phyloP scores from a whole-genome alignment of 441 rosid species.

The Metrosideros polymorpha region DNA sequence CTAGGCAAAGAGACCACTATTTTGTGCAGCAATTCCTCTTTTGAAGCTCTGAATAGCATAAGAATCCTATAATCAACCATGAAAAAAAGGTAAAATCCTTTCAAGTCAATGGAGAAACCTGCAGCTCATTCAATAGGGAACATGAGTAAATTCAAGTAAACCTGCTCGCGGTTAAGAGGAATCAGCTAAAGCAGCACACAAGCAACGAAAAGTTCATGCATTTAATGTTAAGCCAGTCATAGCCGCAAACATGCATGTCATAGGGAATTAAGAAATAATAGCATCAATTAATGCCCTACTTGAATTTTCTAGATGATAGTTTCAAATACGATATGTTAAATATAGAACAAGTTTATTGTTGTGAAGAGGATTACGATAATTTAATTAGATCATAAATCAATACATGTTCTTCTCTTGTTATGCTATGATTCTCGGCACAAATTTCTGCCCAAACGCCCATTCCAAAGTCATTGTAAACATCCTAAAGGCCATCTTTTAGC shows the following conservation, averaged over 20 bases:
- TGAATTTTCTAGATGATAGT: background rate
- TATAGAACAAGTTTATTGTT: background rate
- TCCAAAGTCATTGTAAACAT: constrained; percentile 82
- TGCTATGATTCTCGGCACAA: constrained; percentile 61
- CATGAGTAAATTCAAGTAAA: background rate
- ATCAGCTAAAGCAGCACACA: background rate
- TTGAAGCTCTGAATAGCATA: constrained; percentile 80
- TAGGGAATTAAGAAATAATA: background rate
- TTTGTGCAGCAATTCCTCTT: constrained; percentile 67
- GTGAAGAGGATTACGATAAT: background rate
- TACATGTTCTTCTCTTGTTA: constrained; percentile 84
- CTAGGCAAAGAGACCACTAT: constrained; percentile 58
- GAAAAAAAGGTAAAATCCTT: background rate
- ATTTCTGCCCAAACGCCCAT: constrained; percentile 94
- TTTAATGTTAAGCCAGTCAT: background rate
- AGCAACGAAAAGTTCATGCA: background rate
- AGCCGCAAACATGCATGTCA: background rate
- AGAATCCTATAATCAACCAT: constrained; percentile 40
- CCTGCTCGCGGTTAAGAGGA: background rate
- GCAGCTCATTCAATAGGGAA: background rate
- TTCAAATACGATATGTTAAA: background rate
- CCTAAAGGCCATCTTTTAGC: constrained; percentile 97
- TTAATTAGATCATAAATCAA: background rate
- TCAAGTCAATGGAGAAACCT: background rate
- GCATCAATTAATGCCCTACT: background rate